Base-by-base conservation (phyloP, 106 monocot species). In the Phalaenopsis aphrodite region DNA sequence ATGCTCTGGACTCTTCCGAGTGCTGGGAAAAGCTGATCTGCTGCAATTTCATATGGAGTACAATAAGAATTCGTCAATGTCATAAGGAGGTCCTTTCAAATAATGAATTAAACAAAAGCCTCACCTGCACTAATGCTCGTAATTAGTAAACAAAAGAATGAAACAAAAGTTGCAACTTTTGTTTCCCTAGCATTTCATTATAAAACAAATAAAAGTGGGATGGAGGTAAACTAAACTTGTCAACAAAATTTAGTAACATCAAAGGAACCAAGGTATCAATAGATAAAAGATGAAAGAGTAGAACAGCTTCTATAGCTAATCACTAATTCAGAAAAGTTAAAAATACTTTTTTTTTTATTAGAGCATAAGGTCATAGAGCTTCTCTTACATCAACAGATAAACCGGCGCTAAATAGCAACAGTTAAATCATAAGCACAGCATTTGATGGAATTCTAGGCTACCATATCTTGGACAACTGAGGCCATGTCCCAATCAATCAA, bases 1-100 rank as follows among this genome's bases (percentile, higher is more conserved):
- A 56, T 41, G 78, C 36, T 90, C 91, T 43, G 85, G 37, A 84
- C 80, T 85, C 78, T 43, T 88, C 42, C 6, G 79, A 47, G 38
- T 49, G 81, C 18, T 83, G 8, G 71, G 78, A 41, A 77, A 37
- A 18, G 83, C 61, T 30, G 66, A 72, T 87, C 78, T 91, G 81
- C 84, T 86, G 81, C 71, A 80, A 78, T 56, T 64, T 16, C 75
- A 73, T 38, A 56, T 48, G 11, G 24, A 68, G 23, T 18, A 83
- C 30, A 43, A 79, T 42, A 3, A 65, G 5, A 43, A 65, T 24
- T 65, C 24, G 9, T 65, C 23, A 65, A 64, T 23, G 7, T 24
- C 1, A 65, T 23, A 23, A 65, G 64, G 24, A 7, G 24, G 64
- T 8, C 8, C n/a, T 23, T 23, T 65, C 3, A 23, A 8, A 65